Evolutionary conservation across 2,329 filamentous ascomycete genomes (phyloP).

Genomic region (Ophiostoma piceae): DNA sequence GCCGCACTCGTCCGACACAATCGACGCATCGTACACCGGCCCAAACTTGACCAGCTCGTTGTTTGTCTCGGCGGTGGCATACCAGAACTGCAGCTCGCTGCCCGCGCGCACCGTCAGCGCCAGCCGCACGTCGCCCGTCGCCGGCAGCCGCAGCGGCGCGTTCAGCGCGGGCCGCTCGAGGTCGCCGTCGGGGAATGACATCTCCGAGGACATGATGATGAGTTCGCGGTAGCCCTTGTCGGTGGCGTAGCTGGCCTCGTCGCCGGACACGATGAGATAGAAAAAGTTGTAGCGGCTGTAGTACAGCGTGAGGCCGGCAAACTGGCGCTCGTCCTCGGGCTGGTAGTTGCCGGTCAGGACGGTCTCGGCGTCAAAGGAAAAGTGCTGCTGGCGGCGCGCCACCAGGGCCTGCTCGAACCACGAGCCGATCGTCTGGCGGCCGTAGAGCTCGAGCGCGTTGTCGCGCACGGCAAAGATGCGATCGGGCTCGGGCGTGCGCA

Average conservation of each 20-base stretch:
- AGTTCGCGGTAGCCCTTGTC: slow-evolving; percentile 49
- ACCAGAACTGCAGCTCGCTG: slow-evolving; percentile 50
- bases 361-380: slow-evolving; percentile 82
- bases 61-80: slow-evolving; percentile 39
- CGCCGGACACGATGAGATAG: slow-evolving; percentile 53
- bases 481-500: slow-evolving; percentile 51
- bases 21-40: slow-evolving; percentile 52
- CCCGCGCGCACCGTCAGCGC: slow-evolving; percentile 51
- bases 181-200: slow-evolving; percentile 49
- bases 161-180: slow-evolving; percentile 39
- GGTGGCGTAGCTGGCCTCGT: slow-evolving; percentile 37
- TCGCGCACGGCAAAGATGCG: slow-evolving; percentile 44
- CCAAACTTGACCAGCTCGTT: slow-evolving; percentile 46
- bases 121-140: slow-evolving; percentile 50
- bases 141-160: slow-evolving; percentile 45
- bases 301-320: slow-evolving; percentile 56
- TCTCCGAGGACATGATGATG: slow-evolving; percentile 52
- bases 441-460: slow-evolving; percentile 41
- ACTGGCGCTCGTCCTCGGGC: slow-evolving; percentile 55
- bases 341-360: slow-evolving; percentile 63
- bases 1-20: slow-evolving; percentile 59
- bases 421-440: slow-evolving; percentile 50
- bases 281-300: slow-evolving; percentile 63
- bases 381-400: slow-evolving; percentile 52
- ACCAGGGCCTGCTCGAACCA: slow-evolving; percentile 57